A percentile compares a stretch with the other conserved stretches of the same genome.
These are phyloP conservation scores for Lupinus albus DNA, from an alignment of 306 rosid species.

Conservation along the genomic window DNA sequence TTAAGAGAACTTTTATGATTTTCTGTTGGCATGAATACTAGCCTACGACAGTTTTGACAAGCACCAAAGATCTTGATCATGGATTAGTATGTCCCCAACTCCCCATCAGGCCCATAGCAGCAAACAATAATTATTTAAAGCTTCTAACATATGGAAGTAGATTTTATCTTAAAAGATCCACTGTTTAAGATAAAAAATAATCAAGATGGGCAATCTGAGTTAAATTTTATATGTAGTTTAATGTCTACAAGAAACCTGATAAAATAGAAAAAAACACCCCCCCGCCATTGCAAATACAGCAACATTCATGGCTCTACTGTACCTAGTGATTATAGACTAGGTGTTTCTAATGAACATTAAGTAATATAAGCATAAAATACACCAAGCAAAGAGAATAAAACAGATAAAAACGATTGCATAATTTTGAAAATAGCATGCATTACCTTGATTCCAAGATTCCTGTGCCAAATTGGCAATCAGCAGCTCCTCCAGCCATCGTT, in stretches of 20 bases:
- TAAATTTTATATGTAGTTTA: not conserved
- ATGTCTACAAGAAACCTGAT: not conserved
- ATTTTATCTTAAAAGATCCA: not conserved
- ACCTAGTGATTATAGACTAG: not conserved
- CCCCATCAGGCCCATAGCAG: not conserved
- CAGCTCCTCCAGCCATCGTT: conserved; percentile 71
- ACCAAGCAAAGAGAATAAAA: not conserved
- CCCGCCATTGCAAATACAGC: conserved; percentile 4
- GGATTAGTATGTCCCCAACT: conserved; percentile 14
- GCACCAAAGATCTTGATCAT: not conserved
- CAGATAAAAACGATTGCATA: not conserved
- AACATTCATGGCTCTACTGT: not conserved
- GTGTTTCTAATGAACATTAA: not conserved
- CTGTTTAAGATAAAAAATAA: too few relatives aligned
- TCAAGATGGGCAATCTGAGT: not conserved
- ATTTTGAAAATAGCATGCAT: not conserved
- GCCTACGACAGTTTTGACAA: not conserved
- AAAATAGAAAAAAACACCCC: not conserved
- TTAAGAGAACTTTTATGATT: not conserved
- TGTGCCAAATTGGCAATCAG: conserved; percentile 66
- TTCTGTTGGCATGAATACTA: conserved; percentile 17
- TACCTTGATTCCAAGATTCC: conserved; percentile 65
- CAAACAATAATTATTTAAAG: conserved; percentile 17
- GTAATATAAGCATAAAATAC: not conserved
- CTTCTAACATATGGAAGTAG: not conserved